Evolutionary conservation across 306 rosid genomes (phyloP), one percentile per base, ranked within the genome.

Genomic region (Begonia masoniana): DNA sequence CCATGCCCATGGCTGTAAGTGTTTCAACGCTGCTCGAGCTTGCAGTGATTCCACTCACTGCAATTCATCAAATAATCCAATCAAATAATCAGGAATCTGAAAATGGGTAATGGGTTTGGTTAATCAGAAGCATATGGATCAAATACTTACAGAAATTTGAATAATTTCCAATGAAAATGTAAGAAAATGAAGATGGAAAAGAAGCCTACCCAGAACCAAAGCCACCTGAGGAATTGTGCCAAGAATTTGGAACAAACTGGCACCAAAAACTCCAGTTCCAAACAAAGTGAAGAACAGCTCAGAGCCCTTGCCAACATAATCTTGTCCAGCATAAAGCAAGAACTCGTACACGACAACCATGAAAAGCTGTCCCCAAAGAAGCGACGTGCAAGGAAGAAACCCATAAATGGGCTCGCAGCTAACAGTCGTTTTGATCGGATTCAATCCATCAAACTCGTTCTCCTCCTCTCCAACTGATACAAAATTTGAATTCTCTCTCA

Each of bases 341-440:
- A 50, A 56, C 74, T 68, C 74, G 8, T 73, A 73, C 15, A 63
- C 52, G 2, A 73, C 11, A 1, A 73, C 41, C 64, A 73, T 41
- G 68, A 64, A 73, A 15, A 68, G 61, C 51, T 59, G 43, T 43
- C 74, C 71, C 71, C 60, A 63, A 3, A 68, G 12, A 5, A 51
- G 24, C 1, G 71, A 55, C 21, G 78, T 53, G 50, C 78, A 73
- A 31, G 78, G 78, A 67, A 73, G 52, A 56, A 73, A 73, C 35
- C 61, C 74, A 47, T 54, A 68, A 17, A 35, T 21, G 47, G 78
- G 61, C 62, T 60, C 74, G 17, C 78, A 73, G 7, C 67, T 68
- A 47, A 73, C 71, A n/a, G 12, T 50, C 23, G 15, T 45, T 31
- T 31, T 31, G 39, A 31, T 31, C 8, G 39, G 39, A 6, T 31